Evolutionary conservation across 768 basidiomycete species (phyloP).

Genomic region (Sporobolomyces phaffii): DNA sequence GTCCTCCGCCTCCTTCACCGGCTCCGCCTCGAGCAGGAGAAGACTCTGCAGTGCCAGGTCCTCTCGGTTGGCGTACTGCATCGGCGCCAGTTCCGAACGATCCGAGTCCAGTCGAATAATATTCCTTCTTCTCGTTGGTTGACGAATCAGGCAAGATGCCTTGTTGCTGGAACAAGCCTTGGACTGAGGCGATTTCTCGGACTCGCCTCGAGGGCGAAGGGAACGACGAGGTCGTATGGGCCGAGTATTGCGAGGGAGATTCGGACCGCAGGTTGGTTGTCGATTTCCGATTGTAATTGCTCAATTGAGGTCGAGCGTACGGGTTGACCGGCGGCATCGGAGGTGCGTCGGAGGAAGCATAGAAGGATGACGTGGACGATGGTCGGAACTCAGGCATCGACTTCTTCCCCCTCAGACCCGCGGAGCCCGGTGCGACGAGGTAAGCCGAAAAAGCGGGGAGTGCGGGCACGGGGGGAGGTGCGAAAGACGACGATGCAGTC

Average conservation of each 20-base stretch:
- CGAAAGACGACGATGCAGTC: slow-evolving; percentile 44
- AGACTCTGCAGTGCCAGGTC: background rate
- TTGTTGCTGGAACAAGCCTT: slow-evolving; percentile 17
- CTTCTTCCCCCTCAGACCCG: slow-evolving; percentile 79
- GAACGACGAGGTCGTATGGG: background rate
- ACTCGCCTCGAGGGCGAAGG: background rate
- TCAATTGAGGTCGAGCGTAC: background rate
- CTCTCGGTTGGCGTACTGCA: background rate
- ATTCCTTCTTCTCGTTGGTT: background rate
- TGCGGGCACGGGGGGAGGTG: slow-evolving; percentile 46
- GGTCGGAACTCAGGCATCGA: slow-evolving; percentile 88
- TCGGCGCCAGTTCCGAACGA: background rate
- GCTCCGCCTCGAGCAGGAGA: background rate
- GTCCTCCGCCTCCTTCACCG: background rate
- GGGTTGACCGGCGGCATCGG: background rate
- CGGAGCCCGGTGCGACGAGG: slow-evolving; percentile 42
- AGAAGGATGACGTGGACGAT: background rate
- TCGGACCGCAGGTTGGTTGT: slow-evolving; percentile 2
- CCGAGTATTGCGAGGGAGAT: background rate
- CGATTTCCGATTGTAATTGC: background rate
- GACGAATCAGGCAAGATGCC: slow-evolving; percentile 17
- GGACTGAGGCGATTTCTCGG: slow-evolving; percentile 14
- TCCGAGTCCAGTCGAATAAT: background rate
- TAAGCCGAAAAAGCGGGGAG: slow-evolving; percentile 46
- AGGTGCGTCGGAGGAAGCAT: background rate